phyloP scores from a whole-genome alignment of 805 yeast genomes.

The Kodamaea jinghongensis region DNA sequence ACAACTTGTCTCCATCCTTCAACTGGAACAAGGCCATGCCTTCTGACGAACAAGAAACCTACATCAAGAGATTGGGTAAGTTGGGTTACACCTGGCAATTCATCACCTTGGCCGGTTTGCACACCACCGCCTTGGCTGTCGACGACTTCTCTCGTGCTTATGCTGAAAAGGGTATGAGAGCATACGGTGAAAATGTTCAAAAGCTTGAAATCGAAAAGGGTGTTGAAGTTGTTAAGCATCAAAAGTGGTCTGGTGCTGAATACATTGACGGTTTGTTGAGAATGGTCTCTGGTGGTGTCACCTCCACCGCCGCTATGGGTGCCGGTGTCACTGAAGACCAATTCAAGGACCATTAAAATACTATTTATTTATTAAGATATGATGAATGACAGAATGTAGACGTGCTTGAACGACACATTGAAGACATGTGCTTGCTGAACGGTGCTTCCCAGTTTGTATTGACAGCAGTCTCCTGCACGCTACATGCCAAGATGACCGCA shows the following conservation, averaged over 20 bases:
- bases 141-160: slow-evolving; percentile 80
- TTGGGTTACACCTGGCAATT: slow-evolving; percentile 97
- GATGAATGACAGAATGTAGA: too few species aligned
- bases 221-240: slow-evolving; percentile 96
- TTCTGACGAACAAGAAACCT: slow-evolving; percentile 82
- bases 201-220: slow-evolving; percentile 81
- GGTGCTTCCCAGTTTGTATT: too few species aligned
- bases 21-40: slow-evolving; percentile 97
- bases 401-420: not conserved
- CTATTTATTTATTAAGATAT: slow-evolving; percentile 13
- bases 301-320: slow-evolving; percentile 98
- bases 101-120: slow-evolving; percentile 95
- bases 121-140: slow-evolving; percentile 89
- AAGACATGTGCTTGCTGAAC: not conserved
- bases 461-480: too few species aligned
- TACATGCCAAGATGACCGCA: slow-evolving; percentile 3
- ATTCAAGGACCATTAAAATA: slow-evolving; percentile 50
- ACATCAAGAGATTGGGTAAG: slow-evolving; percentile 79
- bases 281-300: slow-evolving; percentile 90
- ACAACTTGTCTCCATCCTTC: slow-evolving; percentile 95
- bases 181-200: slow-evolving; percentile 87
- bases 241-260: slow-evolving; percentile 98
- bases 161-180: slow-evolving; percentile 86
- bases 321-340: slow-evolving; percentile 97
- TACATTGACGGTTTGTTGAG: slow-evolving; percentile 88